Evolutionary conservation across 116 monocot species (phyloP), one percentile per base, ranked within the genome.

Genomic region (Cymodocea nodosa): DNA sequence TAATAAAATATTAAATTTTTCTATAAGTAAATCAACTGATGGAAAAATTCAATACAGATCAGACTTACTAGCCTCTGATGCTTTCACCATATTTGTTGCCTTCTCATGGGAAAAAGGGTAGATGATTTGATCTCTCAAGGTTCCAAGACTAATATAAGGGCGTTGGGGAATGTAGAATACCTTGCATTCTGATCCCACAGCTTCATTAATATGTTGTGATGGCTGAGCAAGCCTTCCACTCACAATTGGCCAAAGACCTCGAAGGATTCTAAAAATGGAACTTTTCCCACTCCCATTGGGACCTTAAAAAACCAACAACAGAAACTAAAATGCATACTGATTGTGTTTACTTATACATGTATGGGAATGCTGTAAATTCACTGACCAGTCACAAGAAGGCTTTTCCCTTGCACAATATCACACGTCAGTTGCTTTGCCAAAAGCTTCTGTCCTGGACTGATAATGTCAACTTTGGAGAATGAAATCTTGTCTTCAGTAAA

Each of bases 251-350:
- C 98, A 99, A 65, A 99, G 70, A 67, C 81, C 98, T 70, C 84
- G 67, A 55, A 99, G 82, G 58, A 92, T 78, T 81, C 98, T 86
- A 65, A 99, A 99, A 44, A 99, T 76, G 13, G 98, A 92, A 64
- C 98, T 99, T 74, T 99, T 99, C n/a, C 98, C 98, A 76, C 98
- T 99, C 4, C 98, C 98, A 84, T 99, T 99, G 53, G 98, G 98
- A 36, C 98, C 98, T 99, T 49, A 40, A 60, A 18, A 20, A 54
- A 52, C 30, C 15, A 53, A 35, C 18, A 35, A 34, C 15, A 13
- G 17, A 67, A 67, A 25, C 22, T 65, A 40, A 39, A 12, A 65
- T 4, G 13, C 10, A 39, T 35, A 6, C 0, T 15, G 20, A 50
- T 20, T 5, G 36, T 19, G 9, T 16, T 17, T n/a, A 62, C 35